Evolutionary conservation across 176 grass and related monocot genomes (phyloP).

Genomic region (Typha latifolia): DNA sequence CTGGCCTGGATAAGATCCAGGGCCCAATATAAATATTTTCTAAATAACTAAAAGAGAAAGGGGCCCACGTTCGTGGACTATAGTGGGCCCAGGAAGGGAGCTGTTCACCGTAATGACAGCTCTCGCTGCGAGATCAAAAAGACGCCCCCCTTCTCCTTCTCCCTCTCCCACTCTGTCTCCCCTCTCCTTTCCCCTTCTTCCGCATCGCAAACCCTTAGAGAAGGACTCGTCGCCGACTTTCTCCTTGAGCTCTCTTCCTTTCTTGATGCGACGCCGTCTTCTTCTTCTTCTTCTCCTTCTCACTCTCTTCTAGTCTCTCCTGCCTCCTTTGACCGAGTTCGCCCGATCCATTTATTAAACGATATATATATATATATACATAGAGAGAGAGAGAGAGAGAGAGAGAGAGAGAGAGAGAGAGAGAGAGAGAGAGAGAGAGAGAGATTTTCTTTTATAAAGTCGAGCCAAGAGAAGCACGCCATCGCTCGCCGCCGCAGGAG

Average conservation of each 20-base stretch:
- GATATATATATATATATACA: not conserved
- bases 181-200: slow-evolving; percentile 12
- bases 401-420: too few relatives aligned
- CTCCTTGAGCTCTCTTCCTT: not conserved
- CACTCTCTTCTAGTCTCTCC: not conserved
- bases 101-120: slow-evolving; percentile 1
- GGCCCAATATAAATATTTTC: too few relatives aligned
- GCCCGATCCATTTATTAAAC: not conserved
- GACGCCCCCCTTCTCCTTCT: slow-evolving; percentile 14
- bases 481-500: not conserved
- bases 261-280: not conserved
- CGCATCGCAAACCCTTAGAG: not conserved
- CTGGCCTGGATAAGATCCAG: too few relatives aligned
- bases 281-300: not conserved
- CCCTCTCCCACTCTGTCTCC: slow-evolving; percentile 10
- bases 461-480: too few relatives aligned
- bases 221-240: not conserved
- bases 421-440: too few relatives aligned
- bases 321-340: not conserved
- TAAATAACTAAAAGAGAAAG: too few relatives aligned
- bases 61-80: not conserved
- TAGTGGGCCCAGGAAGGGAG: not conserved
- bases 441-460: too few relatives aligned
- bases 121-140: not conserved
- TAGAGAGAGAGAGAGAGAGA: too few relatives aligned